Percentiles rank a stretch among this genome's conserved stretches.
These are phyloP conservation scores for Ganoderma leucocontextum DNA, from an alignment of 1,284 basidiomycete genomes.

Conservation along the genomic window DNA sequence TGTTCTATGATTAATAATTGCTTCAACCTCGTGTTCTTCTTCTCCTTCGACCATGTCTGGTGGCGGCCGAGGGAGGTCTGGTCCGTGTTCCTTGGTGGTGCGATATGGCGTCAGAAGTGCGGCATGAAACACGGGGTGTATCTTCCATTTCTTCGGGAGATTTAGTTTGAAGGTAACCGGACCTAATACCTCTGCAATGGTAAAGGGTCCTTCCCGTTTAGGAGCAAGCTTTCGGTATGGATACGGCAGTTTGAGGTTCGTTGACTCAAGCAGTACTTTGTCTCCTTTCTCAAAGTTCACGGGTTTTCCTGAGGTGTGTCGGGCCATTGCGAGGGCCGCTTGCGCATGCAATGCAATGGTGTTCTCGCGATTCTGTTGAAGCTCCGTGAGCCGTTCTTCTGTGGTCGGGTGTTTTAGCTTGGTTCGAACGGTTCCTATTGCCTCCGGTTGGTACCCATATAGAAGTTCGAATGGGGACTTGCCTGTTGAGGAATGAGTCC, in stretches of 20 bases:
- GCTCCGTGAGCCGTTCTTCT: background rate
- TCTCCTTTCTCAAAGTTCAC: slow-evolving; percentile 12
- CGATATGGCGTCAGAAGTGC: slow-evolving; percentile 2
- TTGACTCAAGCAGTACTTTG: slow-evolving; percentile 13
- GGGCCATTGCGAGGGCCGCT: slow-evolving; percentile 8
- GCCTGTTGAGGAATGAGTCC: background rate
- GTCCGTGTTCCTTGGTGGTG: slow-evolving; percentile 12
- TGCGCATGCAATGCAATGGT: slow-evolving; percentile 2
- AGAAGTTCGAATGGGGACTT: background rate
- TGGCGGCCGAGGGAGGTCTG: slow-evolving; percentile 1
- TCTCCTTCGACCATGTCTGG: background rate
- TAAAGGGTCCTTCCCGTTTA: slow-evolving; percentile 15
- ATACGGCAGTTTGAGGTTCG: slow-evolving; percentile 12
- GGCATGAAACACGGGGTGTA: slow-evolving; percentile 22
- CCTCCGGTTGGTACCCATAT: background rate
- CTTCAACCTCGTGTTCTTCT: slow-evolving; percentile 8
- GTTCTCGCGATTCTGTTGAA: background rate
- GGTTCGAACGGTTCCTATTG: background rate
- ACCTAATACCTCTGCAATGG: slow-evolving; percentile 1
- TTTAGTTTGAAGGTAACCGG: slow-evolving; percentile 7
- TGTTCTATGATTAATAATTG: slow-evolving; percentile 21
- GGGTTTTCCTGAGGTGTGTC: background rate
- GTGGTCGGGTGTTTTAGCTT: background rate
- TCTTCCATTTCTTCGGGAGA: slow-evolving; percentile 21
- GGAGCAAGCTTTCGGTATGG: slow-evolving; percentile 9